Percentiles rank a stretch among this genome's conserved stretches.
These are phyloP conservation scores for Trichoderma sp. DNA, from an alignment of 2,329 filamentous ascomycete genomes.

Conservation along the genomic window DNA sequence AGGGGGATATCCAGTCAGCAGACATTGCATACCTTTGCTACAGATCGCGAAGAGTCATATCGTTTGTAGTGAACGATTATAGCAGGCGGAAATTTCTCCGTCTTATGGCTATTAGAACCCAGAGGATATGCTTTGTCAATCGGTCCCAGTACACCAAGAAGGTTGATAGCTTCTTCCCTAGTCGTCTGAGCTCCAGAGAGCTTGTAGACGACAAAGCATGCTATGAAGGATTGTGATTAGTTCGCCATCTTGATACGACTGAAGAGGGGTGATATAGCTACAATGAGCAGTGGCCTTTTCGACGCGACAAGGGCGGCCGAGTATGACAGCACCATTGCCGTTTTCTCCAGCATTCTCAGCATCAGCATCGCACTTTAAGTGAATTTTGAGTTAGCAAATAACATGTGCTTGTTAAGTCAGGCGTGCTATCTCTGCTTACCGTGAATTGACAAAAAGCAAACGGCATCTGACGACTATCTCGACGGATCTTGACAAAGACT, in stretches of 20 bases:
- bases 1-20: background rate
- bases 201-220: constrained; percentile 48
- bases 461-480: constrained; percentile 56
- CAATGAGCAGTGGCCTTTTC: constrained; percentile 60
- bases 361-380: constrained; percentile 35
- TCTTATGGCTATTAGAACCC: constrained; percentile 38
- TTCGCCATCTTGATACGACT: background rate
- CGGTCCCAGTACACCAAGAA: constrained; percentile 45
- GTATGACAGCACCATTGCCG: constrained; percentile 48
- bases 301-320: constrained; percentile 56
- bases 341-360: constrained; percentile 47
- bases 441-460: constrained; percentile 64
- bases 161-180: constrained; percentile 41
- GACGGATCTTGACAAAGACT: constrained; percentile 62
- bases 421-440: constrained; percentile 38
- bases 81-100: constrained; percentile 36
- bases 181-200: constrained; percentile 35
- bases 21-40: constrained; percentile 33
- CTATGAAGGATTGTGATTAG: constrained; percentile 33
- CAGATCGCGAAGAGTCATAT: constrained; percentile 49
- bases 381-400: background rate
- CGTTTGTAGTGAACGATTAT: constrained; percentile 49
- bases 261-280: constrained; percentile 33
- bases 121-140: constrained; percentile 30
- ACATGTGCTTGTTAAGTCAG: background rate